Evolutionary conservation across 2,329 filamentous ascomycete species (phyloP).

Genomic region (Intubia oerlemansii): DNA sequence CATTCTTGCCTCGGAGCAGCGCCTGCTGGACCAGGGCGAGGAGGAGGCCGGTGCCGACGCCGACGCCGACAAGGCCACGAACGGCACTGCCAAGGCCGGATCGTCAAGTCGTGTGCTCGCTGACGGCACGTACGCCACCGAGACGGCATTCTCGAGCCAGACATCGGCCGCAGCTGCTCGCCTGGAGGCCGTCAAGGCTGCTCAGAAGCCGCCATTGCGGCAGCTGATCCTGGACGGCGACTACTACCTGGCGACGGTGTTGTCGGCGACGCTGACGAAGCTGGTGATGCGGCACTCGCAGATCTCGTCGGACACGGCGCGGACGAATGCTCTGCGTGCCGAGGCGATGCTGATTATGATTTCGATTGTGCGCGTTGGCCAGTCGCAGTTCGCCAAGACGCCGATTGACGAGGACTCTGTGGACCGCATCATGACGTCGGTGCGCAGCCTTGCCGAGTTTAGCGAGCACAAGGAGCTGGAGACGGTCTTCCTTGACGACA

Average conservation of each 20-base stretch:
- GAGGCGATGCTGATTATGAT: slow-evolving; percentile 99
- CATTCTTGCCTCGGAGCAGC: slow-evolving; percentile 85
- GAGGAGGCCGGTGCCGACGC: slow-evolving; percentile 36
- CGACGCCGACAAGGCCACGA: slow-evolving; percentile 50
- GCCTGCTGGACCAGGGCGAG: slow-evolving; percentile 70
- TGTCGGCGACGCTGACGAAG: slow-evolving; percentile 93
- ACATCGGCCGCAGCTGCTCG: slow-evolving; percentile 65
- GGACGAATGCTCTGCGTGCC: slow-evolving; percentile 82
- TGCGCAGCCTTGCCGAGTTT: slow-evolving; percentile 81
- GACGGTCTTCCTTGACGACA: slow-evolving; percentile 83
- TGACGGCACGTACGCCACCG: slow-evolving; percentile 93
- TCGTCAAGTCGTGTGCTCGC: slow-evolving; percentile 81
- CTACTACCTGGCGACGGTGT: slow-evolving; percentile 84
- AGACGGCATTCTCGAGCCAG: slow-evolving; percentile 85
- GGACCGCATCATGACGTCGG: slow-evolving; percentile 96
- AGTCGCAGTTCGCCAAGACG: slow-evolving; percentile 96
- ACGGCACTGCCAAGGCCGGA: slow-evolving; percentile 52
- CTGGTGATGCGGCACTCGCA: slow-evolving; percentile 94
- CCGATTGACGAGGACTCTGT: slow-evolving; percentile 95
- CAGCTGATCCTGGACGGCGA: slow-evolving; percentile 94
- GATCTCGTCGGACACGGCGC: slow-evolving; percentile 64
- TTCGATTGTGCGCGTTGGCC: slow-evolving; percentile 89
- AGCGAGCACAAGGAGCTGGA: slow-evolving; percentile 77
- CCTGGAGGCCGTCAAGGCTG: slow-evolving; percentile 88
- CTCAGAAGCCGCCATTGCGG: slow-evolving; percentile 83